Percentiles rank a stretch among this genome's conserved stretches.
phyloP scores from a whole-genome alignment of 2,329 filamentous ascomycete species.

The Pseudonectria buxi region DNA sequence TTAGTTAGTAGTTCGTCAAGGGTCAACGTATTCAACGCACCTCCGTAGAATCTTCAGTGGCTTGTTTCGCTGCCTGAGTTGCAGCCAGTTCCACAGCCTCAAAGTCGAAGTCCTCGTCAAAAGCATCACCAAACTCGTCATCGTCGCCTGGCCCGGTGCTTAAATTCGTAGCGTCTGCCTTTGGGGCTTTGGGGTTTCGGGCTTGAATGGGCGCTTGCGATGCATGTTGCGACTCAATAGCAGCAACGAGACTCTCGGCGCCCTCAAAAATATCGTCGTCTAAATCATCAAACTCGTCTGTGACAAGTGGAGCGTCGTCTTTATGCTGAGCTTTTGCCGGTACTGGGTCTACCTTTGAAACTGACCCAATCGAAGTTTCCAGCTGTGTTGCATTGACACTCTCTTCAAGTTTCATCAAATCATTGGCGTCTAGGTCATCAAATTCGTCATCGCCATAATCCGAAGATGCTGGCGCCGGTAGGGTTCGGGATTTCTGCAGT shows the following conservation, averaged over 20 bases:
- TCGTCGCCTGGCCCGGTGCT: constrained; percentile 11
- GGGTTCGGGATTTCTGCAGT: constrained; percentile 8
- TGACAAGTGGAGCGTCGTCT: not conserved
- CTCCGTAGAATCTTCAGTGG: constrained; percentile 20
- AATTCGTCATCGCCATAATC: constrained; percentile 52
- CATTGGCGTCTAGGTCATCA: constrained; percentile 56
- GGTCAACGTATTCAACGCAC: constrained; percentile 30
- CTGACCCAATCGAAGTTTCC: constrained; percentile 4
- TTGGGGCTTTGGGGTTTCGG: constrained; percentile 1
- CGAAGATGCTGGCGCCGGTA: constrained; percentile 23
- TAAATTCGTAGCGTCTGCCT: not conserved
- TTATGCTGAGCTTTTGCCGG: not conserved
- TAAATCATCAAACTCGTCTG: constrained; percentile 57
- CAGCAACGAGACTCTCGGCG: constrained; percentile 30
- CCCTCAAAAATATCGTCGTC: constrained; percentile 55
- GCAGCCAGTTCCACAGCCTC: constrained; percentile 68
- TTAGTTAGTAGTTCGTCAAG: constrained; percentile 49
- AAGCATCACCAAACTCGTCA: constrained; percentile 35
- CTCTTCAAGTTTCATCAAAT: constrained; percentile 48
- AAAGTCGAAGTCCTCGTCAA: constrained; percentile 70
- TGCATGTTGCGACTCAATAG: constrained; percentile 13
- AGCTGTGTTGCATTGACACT: constrained; percentile 28
- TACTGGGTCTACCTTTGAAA: not conserved
- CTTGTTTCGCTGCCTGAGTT: constrained; percentile 53
- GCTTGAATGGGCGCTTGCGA: constrained; percentile 7